phyloP scores from a whole-genome alignment of 306 rosid species.

The Glycine latifolia region DNA sequence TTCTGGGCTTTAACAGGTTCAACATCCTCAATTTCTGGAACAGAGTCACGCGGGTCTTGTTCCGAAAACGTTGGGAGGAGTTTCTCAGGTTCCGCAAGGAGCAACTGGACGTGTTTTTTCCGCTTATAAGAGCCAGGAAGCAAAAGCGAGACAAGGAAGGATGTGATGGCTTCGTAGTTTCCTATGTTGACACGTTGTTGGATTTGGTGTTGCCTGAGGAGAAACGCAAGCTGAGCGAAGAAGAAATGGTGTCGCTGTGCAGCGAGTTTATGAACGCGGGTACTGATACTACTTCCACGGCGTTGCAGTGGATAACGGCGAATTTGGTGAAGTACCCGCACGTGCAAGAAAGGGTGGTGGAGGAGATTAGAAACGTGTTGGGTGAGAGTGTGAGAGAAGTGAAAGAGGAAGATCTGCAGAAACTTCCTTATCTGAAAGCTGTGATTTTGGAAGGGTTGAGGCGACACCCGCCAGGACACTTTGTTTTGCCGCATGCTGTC shows the following conservation, averaged over 20 bases:
- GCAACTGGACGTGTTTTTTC: conserved; percentile 1
- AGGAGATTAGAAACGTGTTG: conserved; percentile 33
- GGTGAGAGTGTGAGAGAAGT: background rate
- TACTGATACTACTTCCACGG: conserved; percentile 48
- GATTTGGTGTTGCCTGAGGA: conserved; percentile 49
- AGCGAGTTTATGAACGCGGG: conserved; percentile 50
- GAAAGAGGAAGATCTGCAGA: conserved; percentile 50
- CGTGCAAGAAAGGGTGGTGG: conserved; percentile 38
- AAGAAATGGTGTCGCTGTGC: conserved; percentile 42
- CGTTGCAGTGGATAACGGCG: conserved; percentile 62
- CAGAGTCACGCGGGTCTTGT: background rate
- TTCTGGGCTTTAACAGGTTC: background rate
- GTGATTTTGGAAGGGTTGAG: conserved; percentile 55
- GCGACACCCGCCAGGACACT: conserved; percentile 57
- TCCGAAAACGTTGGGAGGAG: conserved; percentile 34
- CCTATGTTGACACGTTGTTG: conserved; percentile 52
- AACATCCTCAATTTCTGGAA: conserved; percentile 30
- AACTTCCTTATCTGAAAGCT: conserved; percentile 41
- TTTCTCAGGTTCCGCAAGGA: background rate
- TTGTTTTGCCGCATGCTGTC: conserved; percentile 48
- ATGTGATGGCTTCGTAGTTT: background rate
- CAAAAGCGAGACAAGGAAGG: background rate
- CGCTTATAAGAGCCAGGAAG: conserved; percentile 14
- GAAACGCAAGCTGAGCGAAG: conserved; percentile 43
- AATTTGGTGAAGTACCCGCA: conserved; percentile 57